A percentile compares a stretch with the other conserved stretches of the same genome.
These are phyloP conservation scores for Cytospora chrysosperma DNA, from an alignment of 2,329 filamentous ascomycete species.

Conservation along the genomic window DNA sequence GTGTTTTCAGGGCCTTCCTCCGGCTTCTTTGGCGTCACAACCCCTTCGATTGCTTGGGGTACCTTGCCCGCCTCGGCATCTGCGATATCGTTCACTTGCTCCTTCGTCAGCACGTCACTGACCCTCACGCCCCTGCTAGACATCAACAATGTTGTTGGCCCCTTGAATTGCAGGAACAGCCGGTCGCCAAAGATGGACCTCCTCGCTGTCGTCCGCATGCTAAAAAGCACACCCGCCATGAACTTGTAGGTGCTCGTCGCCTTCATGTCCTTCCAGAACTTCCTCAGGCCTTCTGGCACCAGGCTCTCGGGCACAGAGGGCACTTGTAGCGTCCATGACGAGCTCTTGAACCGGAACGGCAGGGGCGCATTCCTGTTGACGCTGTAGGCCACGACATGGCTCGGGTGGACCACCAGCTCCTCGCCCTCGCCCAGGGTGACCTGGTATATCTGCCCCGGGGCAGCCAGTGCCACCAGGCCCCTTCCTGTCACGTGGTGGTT, in stretches of 20 bases:
- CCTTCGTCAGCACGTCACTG: constrained; percentile 71
- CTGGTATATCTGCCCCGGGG: constrained; percentile 87
- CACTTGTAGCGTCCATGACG: constrained; percentile 74
- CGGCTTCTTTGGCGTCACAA: constrained; percentile 38
- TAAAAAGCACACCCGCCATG: constrained; percentile 63
- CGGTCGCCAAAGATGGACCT: constrained; percentile 91
- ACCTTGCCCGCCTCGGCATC: constrained; percentile 73
- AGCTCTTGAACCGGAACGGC: constrained; percentile 82
- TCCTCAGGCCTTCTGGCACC: constrained; percentile 58
- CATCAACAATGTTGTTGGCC: constrained; percentile 80
- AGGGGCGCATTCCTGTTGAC: constrained; percentile 70
- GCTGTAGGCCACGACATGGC: constrained; percentile 88
- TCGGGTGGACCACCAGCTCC: constrained; percentile 87
- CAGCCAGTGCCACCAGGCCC: constrained; percentile 79
- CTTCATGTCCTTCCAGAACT: constrained; percentile 72
- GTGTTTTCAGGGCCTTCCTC: constrained; percentile 17
- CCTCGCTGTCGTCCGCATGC: constrained; percentile 71
- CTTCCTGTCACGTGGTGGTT: constrained; percentile 85
- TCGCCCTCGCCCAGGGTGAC: constrained; percentile 78
- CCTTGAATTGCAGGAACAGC: constrained; percentile 86
- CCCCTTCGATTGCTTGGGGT: constrained; percentile 54
- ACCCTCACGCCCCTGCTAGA: constrained; percentile 82
- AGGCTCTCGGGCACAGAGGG: constrained; percentile 63
- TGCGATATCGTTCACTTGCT: constrained; percentile 88
- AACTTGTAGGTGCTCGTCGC: constrained; percentile 71